Conservation (phyloP, 805 yeast genomes). For the Zygosaccharomyces bisporus region DNA sequence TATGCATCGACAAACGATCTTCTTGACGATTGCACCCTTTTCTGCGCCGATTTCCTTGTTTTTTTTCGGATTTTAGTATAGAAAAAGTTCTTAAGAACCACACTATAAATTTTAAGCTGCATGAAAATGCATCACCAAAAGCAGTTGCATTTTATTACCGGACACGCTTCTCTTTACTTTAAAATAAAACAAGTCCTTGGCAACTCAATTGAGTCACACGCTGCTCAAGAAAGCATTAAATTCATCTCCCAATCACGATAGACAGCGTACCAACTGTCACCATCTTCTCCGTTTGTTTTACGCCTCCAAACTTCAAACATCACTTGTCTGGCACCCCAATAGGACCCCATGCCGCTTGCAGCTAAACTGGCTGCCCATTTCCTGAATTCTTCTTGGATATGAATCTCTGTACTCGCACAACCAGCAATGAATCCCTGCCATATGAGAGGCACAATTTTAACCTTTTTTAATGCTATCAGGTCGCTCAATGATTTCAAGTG, state of each 20-base stretch:
- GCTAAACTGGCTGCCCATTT: slow-evolving; percentile 56
- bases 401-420: slow-evolving; percentile 61
- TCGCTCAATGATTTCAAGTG: slow-evolving; percentile 61
- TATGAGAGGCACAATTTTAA: slow-evolving; percentile 67
- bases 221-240: slow-evolving; percentile 52
- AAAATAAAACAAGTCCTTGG: too few species aligned
- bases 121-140: too few species aligned
- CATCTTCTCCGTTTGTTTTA: slow-evolving; percentile 52
- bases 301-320: slow-evolving; percentile 85
- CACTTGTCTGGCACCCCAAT: slow-evolving; percentile 82
- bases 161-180: too few species aligned
- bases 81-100: too few species aligned
- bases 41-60: too few species aligned
- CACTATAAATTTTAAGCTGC: too few species aligned
- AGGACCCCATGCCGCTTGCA: slow-evolving; percentile 64
- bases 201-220: too few species aligned
- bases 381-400: slow-evolving; percentile 61
- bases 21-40: too few species aligned
- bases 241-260: slow-evolving; percentile 83
- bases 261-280: slow-evolving; percentile 75
- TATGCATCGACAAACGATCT: too few species aligned
- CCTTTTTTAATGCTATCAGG: slow-evolving; percentile 47
- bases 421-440: slow-evolving; percentile 93
- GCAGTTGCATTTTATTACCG: too few species aligned
- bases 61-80: too few species aligned